These are phyloP conservation scores for Mycena metata DNA, from an alignment of 768 basidiomycete species.

Conservation along the genomic window DNA sequence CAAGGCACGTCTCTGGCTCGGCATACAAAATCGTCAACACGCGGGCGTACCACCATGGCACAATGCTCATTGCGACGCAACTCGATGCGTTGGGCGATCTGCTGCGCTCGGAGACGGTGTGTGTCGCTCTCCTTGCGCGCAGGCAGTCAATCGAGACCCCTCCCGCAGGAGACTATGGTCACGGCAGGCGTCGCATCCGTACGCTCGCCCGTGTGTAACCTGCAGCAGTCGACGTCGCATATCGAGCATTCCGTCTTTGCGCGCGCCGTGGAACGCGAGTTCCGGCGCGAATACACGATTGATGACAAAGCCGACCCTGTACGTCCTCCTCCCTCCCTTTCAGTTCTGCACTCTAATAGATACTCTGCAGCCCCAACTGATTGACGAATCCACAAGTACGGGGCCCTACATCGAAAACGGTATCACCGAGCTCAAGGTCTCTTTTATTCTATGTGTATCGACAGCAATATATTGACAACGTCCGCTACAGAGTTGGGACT, in stretches of 20 bases:
- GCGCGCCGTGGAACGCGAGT: constrained; percentile 75
- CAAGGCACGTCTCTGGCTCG: constrained; percentile 89
- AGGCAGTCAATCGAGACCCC: too few species aligned
- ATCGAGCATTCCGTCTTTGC: constrained; percentile 81
- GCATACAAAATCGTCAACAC: constrained; percentile 95
- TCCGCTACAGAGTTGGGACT: constrained; percentile 83
- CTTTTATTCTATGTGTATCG: neutral
- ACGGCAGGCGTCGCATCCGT: constrained; percentile 93
- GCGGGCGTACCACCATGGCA: constrained; percentile 97
- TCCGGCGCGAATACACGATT: constrained; percentile 69
- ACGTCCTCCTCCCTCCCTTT: neutral
- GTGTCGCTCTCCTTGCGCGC: constrained; percentile 28
- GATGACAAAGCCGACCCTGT: constrained; percentile 45
- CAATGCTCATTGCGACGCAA: constrained; percentile 93
- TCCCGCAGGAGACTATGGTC: constrained; percentile 75
- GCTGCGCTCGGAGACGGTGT: constrained; percentile 75
- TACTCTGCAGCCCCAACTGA: constrained; percentile 16
- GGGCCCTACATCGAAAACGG: constrained; percentile 72
- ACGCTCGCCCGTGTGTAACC: constrained; percentile 91
- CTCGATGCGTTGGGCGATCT: constrained; percentile 80
- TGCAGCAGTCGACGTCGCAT: constrained; percentile 64
- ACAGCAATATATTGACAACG: constrained; percentile 5
- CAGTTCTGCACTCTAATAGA: neutral
- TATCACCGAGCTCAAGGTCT: constrained; percentile 79
- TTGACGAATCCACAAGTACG: constrained; percentile 49